These are phyloP conservation scores for Globisporangium cystogenes DNA, from an alignment of 352 stramenopile species.

Conservation along the genomic window DNA sequence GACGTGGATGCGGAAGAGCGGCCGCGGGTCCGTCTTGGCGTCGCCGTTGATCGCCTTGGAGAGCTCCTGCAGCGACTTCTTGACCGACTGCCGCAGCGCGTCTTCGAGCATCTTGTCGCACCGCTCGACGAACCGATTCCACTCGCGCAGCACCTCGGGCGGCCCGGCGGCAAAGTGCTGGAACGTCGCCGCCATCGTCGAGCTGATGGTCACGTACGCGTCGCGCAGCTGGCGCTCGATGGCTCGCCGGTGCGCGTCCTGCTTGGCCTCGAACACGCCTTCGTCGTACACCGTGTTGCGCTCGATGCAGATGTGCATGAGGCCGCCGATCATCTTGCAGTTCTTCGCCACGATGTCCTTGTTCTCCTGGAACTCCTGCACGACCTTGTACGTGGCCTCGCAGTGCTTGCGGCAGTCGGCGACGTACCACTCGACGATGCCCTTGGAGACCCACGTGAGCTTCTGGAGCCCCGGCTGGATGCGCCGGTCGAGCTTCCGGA, in stretches of 20 bases:
- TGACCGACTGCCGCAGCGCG: conserved; percentile 89
- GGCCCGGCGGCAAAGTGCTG: conserved; percentile 87
- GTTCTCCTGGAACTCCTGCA: conserved; percentile 88
- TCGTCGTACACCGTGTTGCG: conserved; percentile 93
- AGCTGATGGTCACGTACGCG: conserved; percentile 81
- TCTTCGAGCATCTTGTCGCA: conserved; percentile 91
- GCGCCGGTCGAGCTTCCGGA: conserved; percentile 90
- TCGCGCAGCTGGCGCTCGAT: conserved; percentile 75
- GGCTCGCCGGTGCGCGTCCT: conserved; percentile 84
- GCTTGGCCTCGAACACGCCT: conserved; percentile 89
- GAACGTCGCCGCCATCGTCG: conserved; percentile 90
- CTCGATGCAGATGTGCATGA: conserved; percentile 92
- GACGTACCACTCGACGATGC: conserved; percentile 92
- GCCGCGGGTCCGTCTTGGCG: conserved; percentile 87
- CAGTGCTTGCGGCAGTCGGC: conserved; percentile 88
- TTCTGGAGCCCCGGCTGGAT: conserved; percentile 92
- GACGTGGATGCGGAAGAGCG: conserved; percentile 91
- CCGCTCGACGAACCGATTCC: conserved; percentile 86
- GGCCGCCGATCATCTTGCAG: conserved; percentile 83
- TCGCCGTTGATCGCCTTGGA: conserved; percentile 93
- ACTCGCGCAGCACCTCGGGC: conserved; percentile 90
- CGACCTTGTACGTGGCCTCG: conserved; percentile 84
- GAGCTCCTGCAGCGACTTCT: conserved; percentile 93
- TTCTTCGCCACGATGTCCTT: conserved; percentile 85
- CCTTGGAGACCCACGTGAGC: conserved; percentile 91